A percentile compares a stretch with the other conserved stretches of the same genome.
Conservation (phyloP, 2,329 filamentous ascomycete genomes). For the Trichoderma aggressivum region DNA sequence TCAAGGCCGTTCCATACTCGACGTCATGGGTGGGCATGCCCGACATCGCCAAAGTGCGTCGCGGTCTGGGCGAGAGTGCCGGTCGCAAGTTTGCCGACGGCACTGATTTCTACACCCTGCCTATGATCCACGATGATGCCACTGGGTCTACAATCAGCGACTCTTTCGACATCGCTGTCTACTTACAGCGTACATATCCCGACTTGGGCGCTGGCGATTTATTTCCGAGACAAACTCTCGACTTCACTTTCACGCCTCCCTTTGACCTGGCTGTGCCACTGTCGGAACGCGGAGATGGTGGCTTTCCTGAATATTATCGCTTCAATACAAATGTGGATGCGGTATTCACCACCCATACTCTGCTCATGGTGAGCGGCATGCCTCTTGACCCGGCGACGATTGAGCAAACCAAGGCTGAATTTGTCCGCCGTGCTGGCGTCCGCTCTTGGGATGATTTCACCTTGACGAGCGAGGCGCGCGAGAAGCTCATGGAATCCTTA, state of each 20-base stretch:
- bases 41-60: conserved; percentile 49
- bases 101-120: conserved; percentile 57
- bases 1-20: conserved; percentile 35
- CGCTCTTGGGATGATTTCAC: conserved; percentile 44
- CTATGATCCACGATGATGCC: conserved; percentile 49
- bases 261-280: conserved; percentile 32
- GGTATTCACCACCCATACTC: conserved; percentile 46
- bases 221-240: conserved; percentile 44
- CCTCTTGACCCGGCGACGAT: conserved; percentile 50
- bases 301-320: conserved; percentile 38
- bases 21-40: conserved; percentile 50
- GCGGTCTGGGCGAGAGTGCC: conserved; percentile 43
- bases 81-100: conserved; percentile 55
- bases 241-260: conserved; percentile 33
- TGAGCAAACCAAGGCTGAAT: conserved; percentile 43
- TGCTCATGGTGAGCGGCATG: conserved; percentile 40
- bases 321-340: conserved; percentile 57
- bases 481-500: conserved; percentile 39
- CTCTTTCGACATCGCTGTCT: conserved; percentile 62
- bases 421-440: conserved; percentile 45
- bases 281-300: conserved; percentile 28
- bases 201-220: conserved; percentile 43
- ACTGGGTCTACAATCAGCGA: conserved; percentile 50
- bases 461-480: conserved; percentile 38
- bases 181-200: conserved; percentile 53